phyloP scores from a whole-genome alignment of 306 rosid genomes.

The Fagus crenata region DNA sequence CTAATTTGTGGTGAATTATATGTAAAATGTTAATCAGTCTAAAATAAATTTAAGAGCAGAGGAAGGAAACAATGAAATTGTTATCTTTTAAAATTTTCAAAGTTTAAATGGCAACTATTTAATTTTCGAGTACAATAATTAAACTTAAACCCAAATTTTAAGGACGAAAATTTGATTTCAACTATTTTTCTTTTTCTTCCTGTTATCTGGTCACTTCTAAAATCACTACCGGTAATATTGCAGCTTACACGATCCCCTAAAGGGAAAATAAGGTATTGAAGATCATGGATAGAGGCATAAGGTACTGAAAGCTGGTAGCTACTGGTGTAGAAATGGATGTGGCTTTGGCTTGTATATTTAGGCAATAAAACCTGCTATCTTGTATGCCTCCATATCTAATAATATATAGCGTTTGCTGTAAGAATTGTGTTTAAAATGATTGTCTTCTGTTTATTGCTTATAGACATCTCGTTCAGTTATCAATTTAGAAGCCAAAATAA shows the following conservation, averaged over 20 bases:
- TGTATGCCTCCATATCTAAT: constrained; percentile 23
- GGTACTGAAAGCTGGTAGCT: constrained; percentile 27
- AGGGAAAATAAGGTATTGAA: constrained; percentile 22
- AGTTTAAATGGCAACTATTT: no score
- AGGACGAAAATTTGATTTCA: no score
- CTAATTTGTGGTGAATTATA: no score
- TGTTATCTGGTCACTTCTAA: background rate
- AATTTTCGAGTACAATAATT: no score
- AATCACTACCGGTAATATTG: constrained; percentile 17
- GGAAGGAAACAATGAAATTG: no score
- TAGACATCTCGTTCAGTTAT: background rate
- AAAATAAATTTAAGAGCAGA: no score
- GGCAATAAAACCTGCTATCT: constrained; percentile 45
- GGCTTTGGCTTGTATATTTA: constrained; percentile 24
- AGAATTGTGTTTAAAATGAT: background rate
- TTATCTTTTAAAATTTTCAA: no score
- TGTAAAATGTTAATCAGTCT: no score
- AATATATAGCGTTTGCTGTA: constrained; percentile 10
- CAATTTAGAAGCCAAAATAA: background rate
- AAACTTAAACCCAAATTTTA: no score
- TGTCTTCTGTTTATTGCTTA: background rate
- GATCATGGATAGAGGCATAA: constrained; percentile 12
- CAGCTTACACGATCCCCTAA: constrained; percentile 64
- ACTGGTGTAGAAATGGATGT: constrained; percentile 18
- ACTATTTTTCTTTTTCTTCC: background rate